phyloP scores from a whole-genome alignment of 2,329 filamentous ascomycete genomes.

The Pseudonectria foliicola region DNA sequence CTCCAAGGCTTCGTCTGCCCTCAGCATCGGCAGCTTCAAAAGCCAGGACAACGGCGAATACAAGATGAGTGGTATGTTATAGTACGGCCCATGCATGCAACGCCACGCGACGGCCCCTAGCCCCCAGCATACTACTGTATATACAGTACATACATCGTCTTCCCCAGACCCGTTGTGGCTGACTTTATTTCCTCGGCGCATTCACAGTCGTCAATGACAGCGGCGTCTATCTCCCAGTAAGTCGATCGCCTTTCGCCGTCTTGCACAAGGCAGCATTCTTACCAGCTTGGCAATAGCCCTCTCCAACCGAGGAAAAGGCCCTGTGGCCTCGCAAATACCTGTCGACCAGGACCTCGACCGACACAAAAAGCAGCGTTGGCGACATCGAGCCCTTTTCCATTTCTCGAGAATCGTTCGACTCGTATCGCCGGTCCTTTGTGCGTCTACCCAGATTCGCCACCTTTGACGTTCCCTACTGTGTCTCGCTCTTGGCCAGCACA shows the following conservation, averaged over 20 bases:
- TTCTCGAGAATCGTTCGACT: conserved; percentile 93
- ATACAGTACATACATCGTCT: conserved; percentile 6
- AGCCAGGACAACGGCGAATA: conserved; percentile 64
- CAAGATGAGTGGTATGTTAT: conserved; percentile 66
- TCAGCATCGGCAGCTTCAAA: conserved; percentile 54
- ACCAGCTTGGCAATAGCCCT: conserved; percentile 51
- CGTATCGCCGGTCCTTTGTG: conserved; percentile 92
- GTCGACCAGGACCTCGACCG: conserved; percentile 45
- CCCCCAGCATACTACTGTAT: conserved; percentile 1
- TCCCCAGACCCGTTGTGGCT: conserved; percentile 20
- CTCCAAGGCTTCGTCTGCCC: conserved; percentile 53
- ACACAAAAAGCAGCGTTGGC: conserved; percentile 55
- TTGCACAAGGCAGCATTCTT: conserved; percentile 1
- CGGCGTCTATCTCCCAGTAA: conserved; percentile 87
- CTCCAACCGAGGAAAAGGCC: conserved; percentile 74
- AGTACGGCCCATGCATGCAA: not conserved
- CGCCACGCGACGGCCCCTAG: conserved; percentile 9
- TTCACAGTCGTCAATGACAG: conserved; percentile 87
- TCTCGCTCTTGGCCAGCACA: too few relatives aligned
- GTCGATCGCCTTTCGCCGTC: conserved; percentile 17
- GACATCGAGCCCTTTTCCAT: conserved; percentile 94
- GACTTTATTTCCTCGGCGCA: conserved; percentile 14
- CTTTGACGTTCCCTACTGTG: not conserved
- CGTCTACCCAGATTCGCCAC: conserved; percentile 25
- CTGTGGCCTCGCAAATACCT: conserved; percentile 62